These are phyloP conservation scores for Leucocoprinus birnbaumii DNA, from an alignment of 768 basidiomycete species.

Conservation along the genomic window DNA sequence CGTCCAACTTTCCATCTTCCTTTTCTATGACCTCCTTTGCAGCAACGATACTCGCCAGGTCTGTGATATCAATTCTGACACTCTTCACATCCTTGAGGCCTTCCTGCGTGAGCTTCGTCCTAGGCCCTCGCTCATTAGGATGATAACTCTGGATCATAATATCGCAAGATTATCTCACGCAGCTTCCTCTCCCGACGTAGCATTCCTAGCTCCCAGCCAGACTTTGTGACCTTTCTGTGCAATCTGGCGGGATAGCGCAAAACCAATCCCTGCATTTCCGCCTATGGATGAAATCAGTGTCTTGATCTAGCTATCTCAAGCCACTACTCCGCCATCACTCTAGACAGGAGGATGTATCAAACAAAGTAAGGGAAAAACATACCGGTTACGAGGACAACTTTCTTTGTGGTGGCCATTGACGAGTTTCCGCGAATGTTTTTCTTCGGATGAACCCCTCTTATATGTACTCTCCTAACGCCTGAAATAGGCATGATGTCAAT, in stretches of 20 bases:
- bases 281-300: slow-evolving; percentile 20
- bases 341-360: not conserved
- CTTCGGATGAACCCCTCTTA: not conserved
- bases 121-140: slow-evolving; percentile 5
- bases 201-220: slow-evolving; percentile 40
- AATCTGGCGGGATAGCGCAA: slow-evolving; percentile 39
- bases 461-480: too few species aligned
- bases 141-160: not conserved
- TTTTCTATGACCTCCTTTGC: slow-evolving; percentile 34
- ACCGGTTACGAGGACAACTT: slow-evolving; percentile 40
- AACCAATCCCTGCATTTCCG: slow-evolving; percentile 43
- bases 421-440: not conserved
- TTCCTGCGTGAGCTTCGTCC: slow-evolving; percentile 29
- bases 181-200: slow-evolving; percentile 35
- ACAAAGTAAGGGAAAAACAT: not conserved
- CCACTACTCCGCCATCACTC: too few species aligned
- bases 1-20: slow-evolving; percentile 38
- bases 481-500: not conserved
- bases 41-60: slow-evolving; percentile 27
- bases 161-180: slow-evolving; percentile 23
- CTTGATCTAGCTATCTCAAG: not conserved
- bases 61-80: slow-evolving; percentile 38
- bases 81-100: slow-evolving; percentile 26
- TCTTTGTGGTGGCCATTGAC: slow-evolving; percentile 13
- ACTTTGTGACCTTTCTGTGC: slow-evolving; percentile 41